Base-by-base conservation (phyloP, 2,329 filamentous ascomycete species). In the Microcyclospora tardicrescens region DNA sequence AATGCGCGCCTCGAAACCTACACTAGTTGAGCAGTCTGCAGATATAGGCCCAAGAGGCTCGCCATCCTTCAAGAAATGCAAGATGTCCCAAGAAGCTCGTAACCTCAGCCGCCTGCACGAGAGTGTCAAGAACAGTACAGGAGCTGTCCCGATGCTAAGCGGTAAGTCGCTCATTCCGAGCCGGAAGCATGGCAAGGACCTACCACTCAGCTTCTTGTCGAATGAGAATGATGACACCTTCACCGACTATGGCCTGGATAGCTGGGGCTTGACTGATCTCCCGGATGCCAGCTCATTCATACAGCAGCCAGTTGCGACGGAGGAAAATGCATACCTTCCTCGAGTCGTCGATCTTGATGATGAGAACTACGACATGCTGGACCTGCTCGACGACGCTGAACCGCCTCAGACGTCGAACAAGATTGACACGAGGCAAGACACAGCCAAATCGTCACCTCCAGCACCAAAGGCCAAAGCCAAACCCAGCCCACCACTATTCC, bases 51-150 rank as follows among this genome's bases (percentile, higher is more conserved):
- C 10, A 14, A n/a, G 11, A 33, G 6, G 6, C 11, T 14, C 9
- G 13, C 30, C 11, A 27, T 28, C 8, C 32, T 16, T n/a, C 41
- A 39, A 19, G 15, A 46, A 43, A 28, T 29, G 19, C n/a, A 16
- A n/a, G 15, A 28, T 39, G 2, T 36, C 43, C 1, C 38, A 44
- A 16, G 48, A 52, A 30, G 37, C 37, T 12, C 43, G 39, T 6
- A 42, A 43, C 10, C 44, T 56, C 11, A 38, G 49, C 14, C 35
- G 41, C n/a, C 38, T 54, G 2, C 48, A 53, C 44, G 46, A 49
- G 40, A 54, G 46, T 33, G 36, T 50, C 27, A 45, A 45, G 33
- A 48, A 34, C 10, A 44, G 43, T 2, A 53, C 47, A 8, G 19
- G 19, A 24, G 19, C 19, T 8, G 19, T 24, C 19, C 19, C 19